Evolutionary conservation across 257 asterid genomes (phyloP), one percentile per base, ranked within the genome.

Genomic region (Rhazya stricta): DNA sequence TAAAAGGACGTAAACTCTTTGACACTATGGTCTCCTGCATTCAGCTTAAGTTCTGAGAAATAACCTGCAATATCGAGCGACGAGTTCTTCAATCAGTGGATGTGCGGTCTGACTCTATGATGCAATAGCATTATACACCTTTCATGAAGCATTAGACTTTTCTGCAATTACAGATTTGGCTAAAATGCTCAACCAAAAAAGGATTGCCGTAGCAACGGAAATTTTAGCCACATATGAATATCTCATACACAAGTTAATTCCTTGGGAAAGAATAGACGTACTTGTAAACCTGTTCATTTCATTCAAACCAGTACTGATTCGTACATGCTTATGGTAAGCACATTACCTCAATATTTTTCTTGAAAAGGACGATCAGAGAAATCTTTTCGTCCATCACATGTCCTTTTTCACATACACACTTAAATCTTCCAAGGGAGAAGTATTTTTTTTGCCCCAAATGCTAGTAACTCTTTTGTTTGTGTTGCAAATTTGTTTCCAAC

Each of bases 1-100:
- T 27, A 6, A 15, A 3, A 15, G 27, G 29, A 27, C 27, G 32
- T 48, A 29, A 51, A 61, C 76, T 41, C n/a, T 21, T 71, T 32
- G 48, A 51, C 23, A 13, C 45, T 39, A 39, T 7, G 1, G 25
- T 37, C 23, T 4, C 21, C 3, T 41, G 12, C 27, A 6, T 13
- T 71, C 80, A 71, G 58, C 45, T 71, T 6, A 8, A 36, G 67
- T 62, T 77, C 58, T 61, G 73, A 51, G 72, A 71, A 77, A 71
- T 37, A 62, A 77, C 73, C 81, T 77, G 77, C 72, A 53, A 50
- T 27, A 61, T 32, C 25, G 12, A 45, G 45, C 9, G 12, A n/a
- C 58, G 18, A 36, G 15, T 53, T 43, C n/a, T 60, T 41, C 6
- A 32, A 46, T 73, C 25, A 18, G 13, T 12, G 18, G 62, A 53